Evolutionary conservation across 2,329 filamentous ascomycete genomes (phyloP), one percentile per base, ranked within the genome.

Genomic region (Blastomyces percursus): DNA sequence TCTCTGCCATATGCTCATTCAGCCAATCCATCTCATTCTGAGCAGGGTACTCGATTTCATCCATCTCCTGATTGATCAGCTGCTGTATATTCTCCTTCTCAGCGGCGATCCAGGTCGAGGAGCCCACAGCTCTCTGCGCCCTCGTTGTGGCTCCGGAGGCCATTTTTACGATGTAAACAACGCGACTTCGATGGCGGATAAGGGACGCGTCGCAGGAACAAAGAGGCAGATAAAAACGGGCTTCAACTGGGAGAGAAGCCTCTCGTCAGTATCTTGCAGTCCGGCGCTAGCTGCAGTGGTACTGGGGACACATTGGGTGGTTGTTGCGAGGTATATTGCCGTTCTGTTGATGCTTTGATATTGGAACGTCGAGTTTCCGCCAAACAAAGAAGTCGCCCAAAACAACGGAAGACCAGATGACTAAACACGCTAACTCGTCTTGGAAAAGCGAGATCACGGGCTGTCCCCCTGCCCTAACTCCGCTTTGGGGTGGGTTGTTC

Each of bases 21-120:
- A 99, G 81, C 94, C 94, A 99, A 73, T 97, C 92, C 71, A 97
- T 80, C 75, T 99, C 94, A 76, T 97, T 96, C 63, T 90, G 86
- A 65, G 90, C 92, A 38, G 91, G 91, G 77, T 90, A 97, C 52
- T 89, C 85, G 72, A 97, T 95, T 77, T 99, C 95, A 68, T 97
- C 93, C 61, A 90, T 84, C 75, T 97, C 94, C 62, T 91, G 84
- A 56, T 88, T 82, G 19, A 89, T 83, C 66, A 96, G 86, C 67
- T 89, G 84, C 61, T 86, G 79, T 16, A 90, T 87, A 70, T 92
- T 89, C 52, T 87, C 83, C 69, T 92, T 85, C 79, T 99, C 94
- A 67, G 90, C 86, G 40, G 86, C 80, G 67, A 96, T 85, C 94
- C 94, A 99, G 77, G 87, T 81, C 70, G 85, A 80, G 64, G 91